A percentile compares a stretch with the other conserved stretches of the same genome.
Evolutionary conservation across 305 asterid species (phyloP).

Genomic region (Fraxinus dipetala): DNA sequence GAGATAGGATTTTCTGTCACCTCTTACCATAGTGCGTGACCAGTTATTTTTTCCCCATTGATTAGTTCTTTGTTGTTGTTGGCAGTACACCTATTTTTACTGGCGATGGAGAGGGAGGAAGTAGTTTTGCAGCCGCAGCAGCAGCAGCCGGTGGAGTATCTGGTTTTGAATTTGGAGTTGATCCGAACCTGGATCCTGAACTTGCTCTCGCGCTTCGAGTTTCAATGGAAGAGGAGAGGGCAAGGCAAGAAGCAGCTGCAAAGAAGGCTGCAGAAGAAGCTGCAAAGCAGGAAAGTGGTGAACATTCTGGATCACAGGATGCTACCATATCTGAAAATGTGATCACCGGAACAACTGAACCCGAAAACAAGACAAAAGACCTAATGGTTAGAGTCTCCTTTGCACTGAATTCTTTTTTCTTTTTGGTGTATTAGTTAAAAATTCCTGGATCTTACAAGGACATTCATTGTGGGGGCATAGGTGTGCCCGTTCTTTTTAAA

Average conservation of each 20-base stretch:
- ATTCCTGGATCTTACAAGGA: neutral
- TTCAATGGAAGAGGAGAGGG: conserved; percentile 99
- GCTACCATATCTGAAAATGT: conserved; percentile 71
- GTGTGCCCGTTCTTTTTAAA: neutral
- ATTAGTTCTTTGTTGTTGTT: conserved; percentile 12
- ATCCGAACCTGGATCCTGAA: conserved; percentile 98
- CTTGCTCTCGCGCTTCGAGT: conserved; percentile 99
- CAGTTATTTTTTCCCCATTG: neutral
- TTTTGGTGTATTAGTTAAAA: neutral
- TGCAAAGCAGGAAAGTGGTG: conserved; percentile 66
- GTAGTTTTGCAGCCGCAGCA: conserved; percentile 86
- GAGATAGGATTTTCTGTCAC: neutral
- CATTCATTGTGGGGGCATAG: neutral
- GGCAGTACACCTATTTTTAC: conserved; percentile 91
- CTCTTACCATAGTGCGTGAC: neutral
- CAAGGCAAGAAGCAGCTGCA: conserved; percentile 99
- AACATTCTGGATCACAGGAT: conserved; percentile 68
- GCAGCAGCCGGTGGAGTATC: conserved; percentile 71
- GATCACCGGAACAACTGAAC: conserved; percentile 57
- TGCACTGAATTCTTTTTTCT: conserved; percentile 3
- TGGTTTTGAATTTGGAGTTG: conserved; percentile 94
- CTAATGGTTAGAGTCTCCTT: conserved; percentile 46
- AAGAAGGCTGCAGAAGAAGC: conserved; percentile 90
- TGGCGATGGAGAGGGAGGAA: conserved; percentile 95
- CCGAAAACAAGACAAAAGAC: conserved; percentile 66